These are phyloP conservation scores for Brassica hybrid DNA, from an alignment of 441 rosid species.

Conservation along the genomic window DNA sequence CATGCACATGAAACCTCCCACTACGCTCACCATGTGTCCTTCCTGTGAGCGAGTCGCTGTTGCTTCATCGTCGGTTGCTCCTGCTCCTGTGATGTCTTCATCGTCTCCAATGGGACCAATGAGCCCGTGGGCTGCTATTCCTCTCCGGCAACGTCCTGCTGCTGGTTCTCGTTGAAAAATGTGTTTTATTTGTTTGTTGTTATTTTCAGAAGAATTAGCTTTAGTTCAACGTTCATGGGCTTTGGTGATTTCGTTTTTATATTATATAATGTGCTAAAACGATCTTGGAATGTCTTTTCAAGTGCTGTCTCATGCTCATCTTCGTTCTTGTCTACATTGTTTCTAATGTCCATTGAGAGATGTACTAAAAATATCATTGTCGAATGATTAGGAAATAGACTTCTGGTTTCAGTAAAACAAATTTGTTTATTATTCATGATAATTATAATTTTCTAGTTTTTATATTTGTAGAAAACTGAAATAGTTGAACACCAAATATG, in stretches of 20 bases:
- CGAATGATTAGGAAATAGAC: conserved; percentile 9
- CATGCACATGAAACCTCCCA: conserved; percentile 94
- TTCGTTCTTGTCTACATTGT: conserved; percentile 19
- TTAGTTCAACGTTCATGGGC: conserved; percentile 6
- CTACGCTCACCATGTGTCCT: conserved; percentile 97
- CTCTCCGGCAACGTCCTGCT: conserved; percentile 44
- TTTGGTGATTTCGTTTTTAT: conserved; percentile 15
- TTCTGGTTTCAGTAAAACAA: not conserved
- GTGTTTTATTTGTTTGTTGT: not conserved
- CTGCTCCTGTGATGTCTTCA: conserved; percentile 33
- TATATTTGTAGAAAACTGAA: not conserved
- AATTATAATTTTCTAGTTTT: not conserved
- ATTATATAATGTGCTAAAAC: not conserved
- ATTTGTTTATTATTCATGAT: not conserved
- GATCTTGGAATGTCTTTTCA: conserved; percentile 18
- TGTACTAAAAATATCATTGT: conserved; percentile 1
- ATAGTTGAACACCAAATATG: not conserved
- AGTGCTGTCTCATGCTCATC: not conserved
- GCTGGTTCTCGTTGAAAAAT: conserved; percentile 38
- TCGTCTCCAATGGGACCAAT: conserved; percentile 40
- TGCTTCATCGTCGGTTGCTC: conserved; percentile 46
- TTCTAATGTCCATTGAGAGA: not conserved
- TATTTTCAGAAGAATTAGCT: not conserved
- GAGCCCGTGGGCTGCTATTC: conserved; percentile 65
- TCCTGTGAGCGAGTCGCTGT: conserved; percentile 84